Base-by-base conservation (phyloP, 2,329 filamentous ascomycete genomes). In the Hymenoscyphus occultus region DNA sequence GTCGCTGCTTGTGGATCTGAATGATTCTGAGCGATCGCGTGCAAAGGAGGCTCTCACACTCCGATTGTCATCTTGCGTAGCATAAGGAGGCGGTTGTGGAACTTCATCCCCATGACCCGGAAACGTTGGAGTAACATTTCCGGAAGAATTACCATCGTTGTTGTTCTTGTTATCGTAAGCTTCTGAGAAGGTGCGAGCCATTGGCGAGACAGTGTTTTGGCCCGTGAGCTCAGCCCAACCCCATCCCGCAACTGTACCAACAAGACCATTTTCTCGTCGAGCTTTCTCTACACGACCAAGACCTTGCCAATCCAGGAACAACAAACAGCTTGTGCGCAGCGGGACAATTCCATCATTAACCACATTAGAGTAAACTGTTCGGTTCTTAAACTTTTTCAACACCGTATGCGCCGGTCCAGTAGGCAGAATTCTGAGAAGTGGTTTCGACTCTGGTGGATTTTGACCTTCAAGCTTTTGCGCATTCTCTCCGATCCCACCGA, bases 281-380 rank as follows among this genome's bases (percentile, higher is more conserved):
- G 95, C 94, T 77, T 99, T 99, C 70, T 98, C 93, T 1, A 99
- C 95, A 48, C 92, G 89, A 5, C 90, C 94, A 3, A 99, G 81
- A 0, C 95, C 95, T 77, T 93, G 90, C 95, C 95, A 99, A 75
- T 99, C 95, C 1, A 99, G 81, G 74, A 99, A 99, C 5, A 99
- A 79, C n/a, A 99, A 81, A 76, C 94, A 99, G 68, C 94, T 98
- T 4, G 95, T 99, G 28, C 95, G 87, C 40, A 99, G 80, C 2
- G 95, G 95, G 4, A 99, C 95, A 71, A 99, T 97, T 2, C 93
- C 94, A 77, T 98, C 94, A 74, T 98, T 98, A 71, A 98, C 94
- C 13, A 98, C 93, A 73, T 98, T 98, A 1, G 93, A 97, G 76
- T 98, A 98, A 1, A 97, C 83, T 0, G 95, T 98, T 16, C 94